Evolutionary conservation across 768 basidiomycete genomes (phyloP), one percentile per base, ranked within the genome.

Genomic region (Podaxis pistillaris): DNA sequence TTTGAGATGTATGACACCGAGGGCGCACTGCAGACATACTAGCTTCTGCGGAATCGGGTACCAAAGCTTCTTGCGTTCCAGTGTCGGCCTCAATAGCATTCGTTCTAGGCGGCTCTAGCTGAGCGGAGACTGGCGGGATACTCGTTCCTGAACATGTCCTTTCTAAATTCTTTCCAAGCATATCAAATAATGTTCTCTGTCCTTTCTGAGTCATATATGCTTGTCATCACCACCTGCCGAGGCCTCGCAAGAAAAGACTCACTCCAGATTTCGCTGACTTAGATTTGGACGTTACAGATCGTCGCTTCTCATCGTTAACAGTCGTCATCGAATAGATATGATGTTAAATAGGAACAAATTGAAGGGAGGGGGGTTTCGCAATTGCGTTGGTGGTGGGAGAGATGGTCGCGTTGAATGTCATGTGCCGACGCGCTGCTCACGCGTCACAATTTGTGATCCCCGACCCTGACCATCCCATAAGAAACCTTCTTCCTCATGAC

Each of bases 171-270:
- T 66, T 65, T 9, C 67, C 59, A 62, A 79, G 78, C 37, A 76
- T 68, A 52, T 80, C 78, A n/a, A 79, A 66, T 1, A 83, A 65
- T 2, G 81, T 81, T 62, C 70, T 74, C 71, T 83, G 79, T 66
- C 67, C 72, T 53, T 73, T 17, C 33, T 63, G 36, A 51, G 58
- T 41, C 69, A 47, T 49, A 61, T 12, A 37, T 38, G 6, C 15
- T 55, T 26, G 41, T 47, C 41, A 55, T 36, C 3, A 53, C 49
- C 30, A 24, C 6, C 15, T 24, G 36, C 15, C 2, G 30, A 24
- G 8, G 37, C 41, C 26, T 26, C 24, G 7, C 11, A 17, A 17
- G 19, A 30, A 56, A 19, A 30, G 15, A 44, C 64, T 19, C 28
- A 65, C 64, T 17, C 36, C 19, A 13, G 47, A 36, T 37, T 64